Conservation (phyloP, 2,329 filamentous ascomycete species). For the Plectosphaerella plurivora region DNA sequence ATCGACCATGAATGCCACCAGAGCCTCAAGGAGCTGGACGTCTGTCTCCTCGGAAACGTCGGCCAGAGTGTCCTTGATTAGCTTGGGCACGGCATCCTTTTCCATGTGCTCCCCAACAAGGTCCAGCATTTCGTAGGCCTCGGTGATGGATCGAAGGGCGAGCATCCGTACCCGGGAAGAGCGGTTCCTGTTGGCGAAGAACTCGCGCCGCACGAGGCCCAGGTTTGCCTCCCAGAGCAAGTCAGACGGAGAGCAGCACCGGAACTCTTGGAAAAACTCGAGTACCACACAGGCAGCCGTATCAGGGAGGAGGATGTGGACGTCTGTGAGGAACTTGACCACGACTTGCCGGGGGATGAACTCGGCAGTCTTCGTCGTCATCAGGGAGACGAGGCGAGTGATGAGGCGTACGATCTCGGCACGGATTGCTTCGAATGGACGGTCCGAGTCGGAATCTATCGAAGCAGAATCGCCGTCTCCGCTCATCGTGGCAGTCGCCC, state of each 20-base stretch:
- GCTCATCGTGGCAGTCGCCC: slow-evolving; percentile 12
- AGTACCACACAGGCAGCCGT: slow-evolving; percentile 60
- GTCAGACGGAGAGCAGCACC: slow-evolving; percentile 69
- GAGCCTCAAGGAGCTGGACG: slow-evolving; percentile 57
- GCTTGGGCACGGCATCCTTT: slow-evolving; percentile 49
- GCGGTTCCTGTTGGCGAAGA: slow-evolving; percentile 58
- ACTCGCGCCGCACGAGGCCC: slow-evolving; percentile 53
- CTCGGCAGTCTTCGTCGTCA: slow-evolving; percentile 40
- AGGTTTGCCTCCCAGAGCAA: slow-evolving; percentile 63
- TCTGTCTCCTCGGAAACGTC: slow-evolving; percentile 61
- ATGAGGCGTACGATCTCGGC: slow-evolving; percentile 41
- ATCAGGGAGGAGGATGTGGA: slow-evolving; percentile 60
- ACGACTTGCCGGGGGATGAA: slow-evolving; percentile 63
- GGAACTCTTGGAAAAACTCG: slow-evolving; percentile 63
- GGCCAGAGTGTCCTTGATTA: slow-evolving; percentile 58
- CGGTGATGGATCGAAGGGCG: slow-evolving; percentile 56
- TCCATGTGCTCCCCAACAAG: slow-evolving; percentile 52
- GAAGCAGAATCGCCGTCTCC: slow-evolving; percentile 10
- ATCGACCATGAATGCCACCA: slow-evolving; percentile 60
- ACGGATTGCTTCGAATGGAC: slow-evolving; percentile 32
- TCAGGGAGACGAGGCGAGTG: slow-evolving; percentile 43
- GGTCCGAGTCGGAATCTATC: slow-evolving; percentile 20
- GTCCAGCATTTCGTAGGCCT: slow-evolving; percentile 55
- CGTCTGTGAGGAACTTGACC: slow-evolving; percentile 60
- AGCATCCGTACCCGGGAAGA: slow-evolving; percentile 58